Base-by-base conservation (phyloP, 176 grass and related monocot species). In the Canna indica region DNA sequence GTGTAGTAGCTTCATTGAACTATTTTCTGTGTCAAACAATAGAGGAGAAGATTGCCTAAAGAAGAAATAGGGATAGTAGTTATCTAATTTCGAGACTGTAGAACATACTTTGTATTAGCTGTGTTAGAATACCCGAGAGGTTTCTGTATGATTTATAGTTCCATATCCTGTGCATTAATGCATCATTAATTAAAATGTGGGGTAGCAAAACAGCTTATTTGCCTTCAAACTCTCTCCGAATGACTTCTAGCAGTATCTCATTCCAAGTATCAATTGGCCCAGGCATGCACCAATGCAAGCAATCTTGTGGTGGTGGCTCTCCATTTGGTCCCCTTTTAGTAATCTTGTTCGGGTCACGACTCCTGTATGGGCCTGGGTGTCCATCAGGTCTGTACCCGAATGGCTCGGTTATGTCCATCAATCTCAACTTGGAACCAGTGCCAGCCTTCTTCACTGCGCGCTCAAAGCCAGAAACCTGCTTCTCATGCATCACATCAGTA, bases 211-310 rank as follows among this genome's bases (percentile, higher is more conserved):
- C 5, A 26, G 1, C 5, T 3, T 12, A 33, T 2, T 50, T 18
- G 17, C 47, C 79, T 48, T 88, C 78, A 2, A 87, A 82, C 34
- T 99, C 60, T 77, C 82, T 90, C 60, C 65, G 60, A 59, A 99
- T 93, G 56, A 75, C 84, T 84, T 93, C 86, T 69, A 99, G 72
- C 77, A 99, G 42, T 69, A 99, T 83, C 75, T 99, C 94, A 50
- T 99, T 99, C 86, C 94, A 99, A 58, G 72, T 84, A 74, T 99
- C 89, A 25, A 99, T 80, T 5, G 89, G 86, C 53, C 94, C 94
- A 54, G 93, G 93, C 93, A 97, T 97, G 79, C 93, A 97, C 93
- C 93, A 92, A 59, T 92, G 93, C 38, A 97, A 66, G 69, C 88
- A 97, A 85, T 97, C 93, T 53, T 97, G 88, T 28, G 93, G 93